Percentiles rank a stretch among this genome's conserved stretches.
These are phyloP conservation scores for Colletotrichum tofieldiae DNA, from an alignment of 2,329 filamentous ascomycete genomes.

Conservation along the genomic window DNA sequence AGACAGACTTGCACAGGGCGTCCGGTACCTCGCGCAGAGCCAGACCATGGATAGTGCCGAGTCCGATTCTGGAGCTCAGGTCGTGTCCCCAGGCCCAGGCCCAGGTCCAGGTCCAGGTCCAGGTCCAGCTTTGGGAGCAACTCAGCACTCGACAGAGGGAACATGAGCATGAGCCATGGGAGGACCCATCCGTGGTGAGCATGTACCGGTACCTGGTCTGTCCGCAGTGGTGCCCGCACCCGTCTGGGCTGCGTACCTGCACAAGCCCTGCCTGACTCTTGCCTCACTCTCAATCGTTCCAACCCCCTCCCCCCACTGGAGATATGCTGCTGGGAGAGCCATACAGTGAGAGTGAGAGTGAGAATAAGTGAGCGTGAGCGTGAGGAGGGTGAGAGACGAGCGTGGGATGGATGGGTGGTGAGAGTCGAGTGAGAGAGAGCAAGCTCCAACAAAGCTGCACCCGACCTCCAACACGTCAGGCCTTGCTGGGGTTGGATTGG, in stretches of 20 bases:
- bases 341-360: background rate
- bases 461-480: background rate
- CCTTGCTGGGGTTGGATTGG: background rate
- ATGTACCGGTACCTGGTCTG: constrained; percentile 32
- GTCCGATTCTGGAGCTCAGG: constrained; percentile 2
- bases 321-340: background rate
- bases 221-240: constrained; percentile 12
- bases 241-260: constrained; percentile 33
- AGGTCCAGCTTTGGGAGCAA: background rate
- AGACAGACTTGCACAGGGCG: constrained; percentile 6
- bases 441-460: background rate
- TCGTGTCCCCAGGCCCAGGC: background rate
- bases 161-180: constrained; percentile 7
- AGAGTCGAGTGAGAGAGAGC: background rate
- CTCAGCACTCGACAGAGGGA: background rate
- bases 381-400: background rate
- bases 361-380: background rate
- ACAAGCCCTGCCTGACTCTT: constrained; percentile 29
- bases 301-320: background rate
- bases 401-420: background rate
- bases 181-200: background rate
- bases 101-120: no score
- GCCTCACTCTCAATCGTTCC: background rate
- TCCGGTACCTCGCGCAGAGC: background rate
- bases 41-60: background rate